Evolutionary conservation across 331 rosid genomes (phyloP).

Genomic region (Rosa hybrid): DNA sequence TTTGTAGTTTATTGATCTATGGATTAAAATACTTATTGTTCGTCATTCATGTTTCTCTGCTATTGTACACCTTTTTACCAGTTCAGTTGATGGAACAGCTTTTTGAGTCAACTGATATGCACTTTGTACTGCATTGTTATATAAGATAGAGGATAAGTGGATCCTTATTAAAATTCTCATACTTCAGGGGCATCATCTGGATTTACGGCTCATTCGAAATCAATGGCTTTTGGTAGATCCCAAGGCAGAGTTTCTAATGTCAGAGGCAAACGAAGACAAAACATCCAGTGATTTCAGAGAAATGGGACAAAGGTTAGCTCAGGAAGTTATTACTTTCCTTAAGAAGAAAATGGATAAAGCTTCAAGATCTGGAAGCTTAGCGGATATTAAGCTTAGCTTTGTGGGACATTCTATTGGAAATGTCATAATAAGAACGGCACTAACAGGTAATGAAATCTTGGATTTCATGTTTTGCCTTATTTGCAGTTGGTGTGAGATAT

Average conservation of each 20-base stretch:
- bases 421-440: conserved; percentile 88
- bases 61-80: neutral
- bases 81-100: neutral
- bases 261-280: conserved; percentile 90
- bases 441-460: conserved; percentile 57
- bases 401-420: conserved; percentile 99
- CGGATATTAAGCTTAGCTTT: conserved; percentile 83
- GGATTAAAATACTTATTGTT: neutral
- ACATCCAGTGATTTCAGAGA: conserved; percentile 91
- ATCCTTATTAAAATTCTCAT: conserved; percentile 16
- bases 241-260: conserved; percentile 82
- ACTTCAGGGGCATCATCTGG: conserved; percentile 92
- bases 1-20: neutral
- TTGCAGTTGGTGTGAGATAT: conserved; percentile 33
- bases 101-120: neutral
- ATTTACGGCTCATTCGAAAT: conserved; percentile 86
- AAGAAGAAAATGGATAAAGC: conserved; percentile 80
- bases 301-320: conserved; percentile 93
- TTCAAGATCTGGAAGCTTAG: conserved; percentile 58
- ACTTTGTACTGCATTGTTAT: neutral
- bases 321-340: conserved; percentile 74
- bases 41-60: conserved; percentile 7
- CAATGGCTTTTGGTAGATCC: conserved; percentile 96
- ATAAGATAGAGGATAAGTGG: neutral
- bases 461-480: conserved; percentile 23